These are phyloP conservation scores for Leishmania guyanensis DNA, from an alignment of 208 protist genomes.

Conservation along the genomic window DNA sequence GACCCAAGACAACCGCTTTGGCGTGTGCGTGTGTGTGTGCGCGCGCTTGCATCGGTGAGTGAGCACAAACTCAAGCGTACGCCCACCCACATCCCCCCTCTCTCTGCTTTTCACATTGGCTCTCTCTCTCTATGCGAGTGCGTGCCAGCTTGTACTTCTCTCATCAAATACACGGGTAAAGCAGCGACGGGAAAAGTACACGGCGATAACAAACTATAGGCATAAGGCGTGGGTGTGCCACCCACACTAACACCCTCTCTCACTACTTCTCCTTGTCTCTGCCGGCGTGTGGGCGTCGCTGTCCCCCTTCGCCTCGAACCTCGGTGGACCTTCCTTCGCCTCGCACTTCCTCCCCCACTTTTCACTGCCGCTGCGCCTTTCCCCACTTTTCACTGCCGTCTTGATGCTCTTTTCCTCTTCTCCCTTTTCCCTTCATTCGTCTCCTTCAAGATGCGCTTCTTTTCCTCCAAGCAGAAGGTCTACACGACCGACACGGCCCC, in stretches of 20 bases:
- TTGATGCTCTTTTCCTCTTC: not conserved
- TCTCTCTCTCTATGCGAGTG: not conserved
- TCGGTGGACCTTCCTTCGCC: no score
- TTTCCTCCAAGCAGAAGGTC: conserved; percentile 33
- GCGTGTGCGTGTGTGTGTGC: conserved; percentile 2
- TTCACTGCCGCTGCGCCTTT: no score
- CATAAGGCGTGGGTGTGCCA: not conserved
- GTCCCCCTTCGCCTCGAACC: no score
- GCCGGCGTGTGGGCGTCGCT: not conserved
- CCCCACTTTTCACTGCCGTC: not conserved
- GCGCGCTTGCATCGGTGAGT: not conserved
- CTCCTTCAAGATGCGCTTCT: not conserved
- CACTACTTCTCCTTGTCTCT: not conserved
- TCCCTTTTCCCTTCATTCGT: not conserved
- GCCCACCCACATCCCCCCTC: not conserved
- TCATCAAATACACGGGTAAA: not conserved
- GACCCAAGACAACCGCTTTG: not conserved
- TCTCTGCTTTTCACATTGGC: not conserved
- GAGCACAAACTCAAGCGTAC: not conserved
- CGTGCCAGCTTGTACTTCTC: not conserved
- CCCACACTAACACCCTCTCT: not conserved
- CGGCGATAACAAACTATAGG: not conserved
- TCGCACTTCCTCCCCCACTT: no score
- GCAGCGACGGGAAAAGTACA: not conserved
- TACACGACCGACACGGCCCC: conserved; percentile 41